phyloP scores from a whole-genome alignment of 768 basidiomycete species.

The Mycena maculata region DNA sequence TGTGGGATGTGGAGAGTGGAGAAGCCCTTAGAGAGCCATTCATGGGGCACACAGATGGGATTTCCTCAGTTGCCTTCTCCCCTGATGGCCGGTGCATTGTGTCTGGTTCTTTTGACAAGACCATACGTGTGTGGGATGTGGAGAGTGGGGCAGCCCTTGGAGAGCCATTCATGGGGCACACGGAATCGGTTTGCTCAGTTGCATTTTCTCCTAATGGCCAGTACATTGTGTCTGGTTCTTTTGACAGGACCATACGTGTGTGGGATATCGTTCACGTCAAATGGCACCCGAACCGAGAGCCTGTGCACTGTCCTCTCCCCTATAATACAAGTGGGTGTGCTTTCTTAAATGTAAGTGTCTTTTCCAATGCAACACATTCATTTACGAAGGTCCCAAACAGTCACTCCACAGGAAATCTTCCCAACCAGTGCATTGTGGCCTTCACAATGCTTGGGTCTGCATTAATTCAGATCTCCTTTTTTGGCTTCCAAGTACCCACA shows the following conservation, averaged over 20 bases:
- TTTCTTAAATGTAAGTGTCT: not conserved
- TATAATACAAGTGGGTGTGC: not conserved
- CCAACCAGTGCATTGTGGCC: not conserved
- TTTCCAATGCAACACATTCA: not conserved
- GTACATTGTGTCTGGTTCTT: not conserved
- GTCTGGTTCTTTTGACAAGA: not conserved
- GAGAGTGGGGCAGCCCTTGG: not conserved
- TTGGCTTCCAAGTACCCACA: not conserved
- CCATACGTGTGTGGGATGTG: not conserved
- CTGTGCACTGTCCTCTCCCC: no score
- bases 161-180: not conserved
- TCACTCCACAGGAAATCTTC: not conserved
- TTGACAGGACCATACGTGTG: not conserved
- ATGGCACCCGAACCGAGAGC: not conserved
- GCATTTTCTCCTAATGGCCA: not conserved
- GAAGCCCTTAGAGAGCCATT: not conserved
- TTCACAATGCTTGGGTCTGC: not conserved
- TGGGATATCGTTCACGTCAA: not conserved
- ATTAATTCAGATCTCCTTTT: not conserved
- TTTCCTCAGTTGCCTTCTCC: not conserved
- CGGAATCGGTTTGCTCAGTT: not conserved
- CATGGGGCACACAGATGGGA: not conserved
- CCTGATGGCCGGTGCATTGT: not conserved
- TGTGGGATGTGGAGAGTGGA: not conserved
- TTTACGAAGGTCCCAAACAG: no score